A percentile compares a stretch with the other conserved stretches of the same genome.
phyloP scores from a whole-genome alignment of 176 grass and related monocot species.

The Triticum turgidum region DNA sequence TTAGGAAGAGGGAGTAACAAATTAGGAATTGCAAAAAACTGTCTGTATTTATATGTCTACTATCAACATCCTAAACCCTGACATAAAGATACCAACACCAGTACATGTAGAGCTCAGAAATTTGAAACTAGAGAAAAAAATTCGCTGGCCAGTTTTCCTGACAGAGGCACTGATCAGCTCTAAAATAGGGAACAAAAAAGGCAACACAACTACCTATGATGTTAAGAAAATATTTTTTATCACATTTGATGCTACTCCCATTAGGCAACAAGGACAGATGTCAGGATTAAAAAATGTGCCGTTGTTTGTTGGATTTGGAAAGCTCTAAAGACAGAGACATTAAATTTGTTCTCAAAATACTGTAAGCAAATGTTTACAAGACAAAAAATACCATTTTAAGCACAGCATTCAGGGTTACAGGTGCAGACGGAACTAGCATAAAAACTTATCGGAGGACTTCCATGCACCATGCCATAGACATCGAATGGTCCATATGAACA shows the following conservation, averaged over 20 bases:
- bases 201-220: background rate
- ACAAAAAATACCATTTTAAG: background rate
- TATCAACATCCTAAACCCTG: background rate
- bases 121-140: background rate
- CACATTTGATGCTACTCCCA: background rate
- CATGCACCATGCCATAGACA: background rate
- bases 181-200: background rate
- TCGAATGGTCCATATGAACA: background rate
- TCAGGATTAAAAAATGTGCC: background rate
- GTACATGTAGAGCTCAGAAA: background rate
- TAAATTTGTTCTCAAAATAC: background rate
- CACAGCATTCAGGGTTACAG: background rate
- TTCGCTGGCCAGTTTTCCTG: background rate
- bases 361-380: background rate
- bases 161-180: background rate
- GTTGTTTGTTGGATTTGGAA: background rate
- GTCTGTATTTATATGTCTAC: background rate
- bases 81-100: background rate
- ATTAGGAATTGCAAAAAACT: background rate
- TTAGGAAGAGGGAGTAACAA: background rate
- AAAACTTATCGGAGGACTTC: background rate
- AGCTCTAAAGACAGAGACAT: background rate
- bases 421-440: background rate
- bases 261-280: background rate
- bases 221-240: background rate